Base-by-base conservation (phyloP, 2,329 filamentous ascomycete genomes). In the Trichocomaceae sp. region DNA sequence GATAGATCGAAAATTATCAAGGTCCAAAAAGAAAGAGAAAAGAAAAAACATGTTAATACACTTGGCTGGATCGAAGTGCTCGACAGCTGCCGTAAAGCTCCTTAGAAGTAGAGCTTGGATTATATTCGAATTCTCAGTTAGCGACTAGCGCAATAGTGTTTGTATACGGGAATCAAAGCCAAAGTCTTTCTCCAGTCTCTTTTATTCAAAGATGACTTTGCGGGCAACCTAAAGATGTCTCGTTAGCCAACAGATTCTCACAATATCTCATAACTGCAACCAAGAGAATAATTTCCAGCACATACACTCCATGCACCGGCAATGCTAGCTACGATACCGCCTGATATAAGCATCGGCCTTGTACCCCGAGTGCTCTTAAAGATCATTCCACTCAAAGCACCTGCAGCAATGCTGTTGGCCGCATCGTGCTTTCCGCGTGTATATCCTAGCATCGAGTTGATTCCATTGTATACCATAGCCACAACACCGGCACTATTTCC, bases 401-500 rank as follows among this genome's bases (percentile, higher is more conserved):
- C 93, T 5, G 93, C 92, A 19, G 82, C 74, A 52, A 99, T 82
- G 60, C 90, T 93, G 77, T 99, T 99, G 56, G 86, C 83, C 2
- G 90, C 82, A 71, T 99, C 95, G 64, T 96, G 90, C 75, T 90
- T 89, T 60, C 90, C 90, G 58, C 91, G 80, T 60, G 85, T 71
- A 65, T 87, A 84, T 39, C 90, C 90, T 58, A 95, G 83, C 55
- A 83, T 83, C 31, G 88, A 93, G 77, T 95, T 96, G 72, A 93
- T 79, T 54, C 88, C 88, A 75, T 97, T 99, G 76, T 99, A 99
- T 52, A 90, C 84, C 79, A 99, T 91, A 33, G 95, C 93, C 52
- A 99, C 85, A 33, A 97, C 92, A 67, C 90, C 93, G 1, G 92
- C 92, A 31, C 89, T 95, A 78, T 99, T 99, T 44, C 93, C 93